phyloP scores from a whole-genome alignment of 805 yeast genomes.

The Candida sithepensis region DNA sequence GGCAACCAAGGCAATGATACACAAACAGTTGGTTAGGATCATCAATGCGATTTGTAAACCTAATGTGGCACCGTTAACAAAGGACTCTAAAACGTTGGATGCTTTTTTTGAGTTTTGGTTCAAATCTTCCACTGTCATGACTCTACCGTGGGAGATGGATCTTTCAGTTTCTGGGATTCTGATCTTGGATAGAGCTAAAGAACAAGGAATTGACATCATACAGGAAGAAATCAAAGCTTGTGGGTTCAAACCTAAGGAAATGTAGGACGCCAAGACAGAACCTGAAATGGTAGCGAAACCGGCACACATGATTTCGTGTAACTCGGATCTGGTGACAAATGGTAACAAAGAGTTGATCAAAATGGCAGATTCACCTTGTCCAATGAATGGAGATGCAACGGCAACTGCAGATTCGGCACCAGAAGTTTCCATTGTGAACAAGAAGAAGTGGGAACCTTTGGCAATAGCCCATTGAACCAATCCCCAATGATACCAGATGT shows the following conservation, averaged over 20 bases:
- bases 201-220: constrained; percentile 67
- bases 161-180: constrained; percentile 58
- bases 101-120: constrained; percentile 34
- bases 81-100: constrained; percentile 43
- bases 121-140: constrained; percentile 44
- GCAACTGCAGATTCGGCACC: constrained; percentile 68
- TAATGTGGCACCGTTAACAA: constrained; percentile 45
- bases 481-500: constrained; percentile 57
- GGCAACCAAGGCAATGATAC: constrained; percentile 59
- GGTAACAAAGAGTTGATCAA: constrained; percentile 58
- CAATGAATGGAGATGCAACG: constrained; percentile 64
- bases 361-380: constrained; percentile 63
- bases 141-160: constrained; percentile 46
- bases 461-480: constrained; percentile 56
- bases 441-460: constrained; percentile 55
- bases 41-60: constrained; percentile 56
- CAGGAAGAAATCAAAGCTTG: constrained; percentile 64
- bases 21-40: constrained; percentile 53
- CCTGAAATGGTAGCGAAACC: constrained; percentile 67
- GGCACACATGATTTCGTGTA: constrained; percentile 59
- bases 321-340: constrained; percentile 55
- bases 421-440: constrained; percentile 54
- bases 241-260: constrained; percentile 58
- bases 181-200: constrained; percentile 56
- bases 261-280: constrained; percentile 58